Evolutionary conservation across 805 yeast species (phyloP).

Genomic region (Starmerella apis): DNA sequence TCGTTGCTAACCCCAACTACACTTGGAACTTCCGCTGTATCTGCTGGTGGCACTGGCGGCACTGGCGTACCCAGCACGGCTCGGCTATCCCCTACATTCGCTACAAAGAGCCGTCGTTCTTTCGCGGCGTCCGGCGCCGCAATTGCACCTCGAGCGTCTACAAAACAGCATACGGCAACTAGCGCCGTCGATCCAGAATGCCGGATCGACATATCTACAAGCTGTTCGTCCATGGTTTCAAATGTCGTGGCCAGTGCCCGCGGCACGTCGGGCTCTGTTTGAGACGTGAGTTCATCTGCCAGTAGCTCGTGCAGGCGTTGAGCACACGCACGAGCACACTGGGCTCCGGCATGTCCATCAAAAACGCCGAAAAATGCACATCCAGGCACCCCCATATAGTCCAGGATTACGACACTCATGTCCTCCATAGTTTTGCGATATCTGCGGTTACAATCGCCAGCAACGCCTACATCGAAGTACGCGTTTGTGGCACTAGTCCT

Average conservation of each 20-base stretch:
- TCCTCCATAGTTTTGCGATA: slow-evolving; percentile 91
- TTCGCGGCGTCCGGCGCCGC: slow-evolving; percentile 10
- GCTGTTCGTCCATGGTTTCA: slow-evolving; percentile 59
- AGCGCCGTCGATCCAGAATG: slow-evolving; percentile 93
- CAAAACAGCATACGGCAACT: slow-evolving; percentile 85
- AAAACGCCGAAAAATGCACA: slow-evolving; percentile 94
- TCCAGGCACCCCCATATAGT: slow-evolving; percentile 69
- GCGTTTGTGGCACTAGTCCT: slow-evolving; percentile 4
- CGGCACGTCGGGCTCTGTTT: slow-evolving; percentile 35
- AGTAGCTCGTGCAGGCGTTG: slow-evolving; percentile 63
- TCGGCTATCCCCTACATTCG: slow-evolving; percentile 91
- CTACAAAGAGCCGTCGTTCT: slow-evolving; percentile 69
- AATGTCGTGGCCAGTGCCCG: slow-evolving; percentile 61
- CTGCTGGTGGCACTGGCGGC: neutral
- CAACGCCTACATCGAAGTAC: slow-evolving; percentile 73
- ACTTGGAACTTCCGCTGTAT: neutral
- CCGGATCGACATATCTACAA: slow-evolving; percentile 51
- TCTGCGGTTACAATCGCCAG: slow-evolving; percentile 75
- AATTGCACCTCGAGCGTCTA: slow-evolving; percentile 28
- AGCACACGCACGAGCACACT: slow-evolving; percentile 92
- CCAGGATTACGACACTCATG: slow-evolving; percentile 84
- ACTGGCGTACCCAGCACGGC: slow-evolving; percentile 46
- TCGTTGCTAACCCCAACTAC: neutral
- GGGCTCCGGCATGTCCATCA: slow-evolving; percentile 96
- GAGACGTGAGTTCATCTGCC: slow-evolving; percentile 33